phyloP scores from a whole-genome alignment of 2,329 filamentous ascomycete species.

The Aspergillus pseudoglaucus region DNA sequence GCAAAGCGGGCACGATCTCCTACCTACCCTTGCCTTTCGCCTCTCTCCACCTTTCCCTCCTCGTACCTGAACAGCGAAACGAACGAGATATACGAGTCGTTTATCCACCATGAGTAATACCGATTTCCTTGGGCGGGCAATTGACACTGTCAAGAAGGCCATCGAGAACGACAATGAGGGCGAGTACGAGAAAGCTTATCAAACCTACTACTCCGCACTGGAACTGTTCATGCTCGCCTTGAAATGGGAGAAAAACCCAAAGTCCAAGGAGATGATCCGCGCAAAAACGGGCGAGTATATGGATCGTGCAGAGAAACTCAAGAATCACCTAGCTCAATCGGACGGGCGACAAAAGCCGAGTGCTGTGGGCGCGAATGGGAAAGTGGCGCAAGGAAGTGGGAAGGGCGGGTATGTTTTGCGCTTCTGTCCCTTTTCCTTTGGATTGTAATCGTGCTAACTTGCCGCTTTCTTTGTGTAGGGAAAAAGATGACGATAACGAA shows the following conservation, averaged over 20 bases:
- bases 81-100: constrained; percentile 2
- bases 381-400: constrained; percentile 43
- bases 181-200: constrained; percentile 95
- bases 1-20: constrained; percentile 6
- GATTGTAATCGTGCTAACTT: constrained; percentile 2
- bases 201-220: constrained; percentile 89
- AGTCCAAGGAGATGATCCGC: constrained; percentile 95
- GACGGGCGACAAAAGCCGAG: constrained; percentile 48
- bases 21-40: constrained; percentile 14
- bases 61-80: constrained; percentile 6
- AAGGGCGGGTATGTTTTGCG: constrained; percentile 48
- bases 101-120: constrained; percentile 73
- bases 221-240: constrained; percentile 98
- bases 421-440: constrained; percentile 1
- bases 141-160: constrained; percentile 93
- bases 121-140: constrained; percentile 94
- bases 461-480: constrained; percentile 18
- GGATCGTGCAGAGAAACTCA: constrained; percentile 97
- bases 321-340: constrained; percentile 70
- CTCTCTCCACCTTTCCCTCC: constrained; percentile 2
- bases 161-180: constrained; percentile 93
- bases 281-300: constrained; percentile 95
- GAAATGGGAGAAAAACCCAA: constrained; percentile 99
- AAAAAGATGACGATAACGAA: constrained; percentile 58
- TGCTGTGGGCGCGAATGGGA: constrained; percentile 47